These are phyloP conservation scores for Inga leiocalycina DNA, from an alignment of 306 rosid species.

Conservation along the genomic window DNA sequence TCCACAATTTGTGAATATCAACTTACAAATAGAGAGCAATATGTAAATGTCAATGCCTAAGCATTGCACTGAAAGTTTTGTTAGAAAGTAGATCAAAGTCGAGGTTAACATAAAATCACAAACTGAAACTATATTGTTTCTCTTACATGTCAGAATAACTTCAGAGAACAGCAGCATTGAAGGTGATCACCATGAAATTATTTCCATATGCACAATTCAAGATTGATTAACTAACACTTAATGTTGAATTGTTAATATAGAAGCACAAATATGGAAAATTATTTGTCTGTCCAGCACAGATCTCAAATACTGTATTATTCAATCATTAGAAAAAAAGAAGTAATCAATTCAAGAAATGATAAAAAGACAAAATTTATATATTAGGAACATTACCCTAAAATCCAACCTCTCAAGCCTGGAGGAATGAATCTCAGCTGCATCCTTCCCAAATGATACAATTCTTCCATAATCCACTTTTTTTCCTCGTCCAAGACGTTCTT, in stretches of 20 bases:
- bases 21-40: slow-evolving; percentile 15
- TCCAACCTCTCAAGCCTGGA: slow-evolving; percentile 68
- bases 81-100: slow-evolving; percentile 7
- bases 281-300: not conserved
- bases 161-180: slow-evolving; percentile 3
- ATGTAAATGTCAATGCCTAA: not conserved
- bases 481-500: slow-evolving; percentile 11
- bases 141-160: not conserved
- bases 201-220: not conserved
- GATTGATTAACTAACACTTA: not conserved
- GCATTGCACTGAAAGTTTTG: not conserved
- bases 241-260: slow-evolving; percentile 13
- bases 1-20: not conserved
- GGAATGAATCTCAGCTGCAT: slow-evolving; percentile 56
- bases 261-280: slow-evolving; percentile 1
- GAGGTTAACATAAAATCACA: slow-evolving; percentile 13
- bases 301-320: slow-evolving; percentile 15
- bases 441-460: slow-evolving; percentile 75
- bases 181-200: not conserved
- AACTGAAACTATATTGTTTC: not conserved
- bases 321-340: not conserved
- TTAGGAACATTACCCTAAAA: slow-evolving; percentile 59
- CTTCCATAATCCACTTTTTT: slow-evolving; percentile 66
- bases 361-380: slow-evolving; percentile 21
- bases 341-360: not conserved